A percentile compares a stretch with the other conserved stretches of the same genome.
Conservation (phyloP, 1,284 basidiomycete genomes). For the Sanghuangporus weigelae region DNA sequence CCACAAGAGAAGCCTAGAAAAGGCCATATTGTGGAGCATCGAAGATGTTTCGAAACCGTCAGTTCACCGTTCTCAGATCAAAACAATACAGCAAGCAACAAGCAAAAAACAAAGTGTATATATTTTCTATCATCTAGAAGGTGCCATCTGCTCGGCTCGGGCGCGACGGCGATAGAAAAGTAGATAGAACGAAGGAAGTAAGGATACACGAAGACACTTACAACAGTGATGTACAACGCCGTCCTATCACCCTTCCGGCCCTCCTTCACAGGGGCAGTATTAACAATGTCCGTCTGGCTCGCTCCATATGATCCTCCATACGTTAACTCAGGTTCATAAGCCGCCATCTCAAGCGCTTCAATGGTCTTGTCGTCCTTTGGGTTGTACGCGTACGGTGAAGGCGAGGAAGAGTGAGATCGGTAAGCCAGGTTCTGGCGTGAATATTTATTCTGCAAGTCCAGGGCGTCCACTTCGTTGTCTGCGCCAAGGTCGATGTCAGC, state of each 20-base stretch:
- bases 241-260: constrained; percentile 12
- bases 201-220: constrained; percentile 5
- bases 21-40: not conserved
- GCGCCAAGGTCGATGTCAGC: not conserved
- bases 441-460: constrained; percentile 4
- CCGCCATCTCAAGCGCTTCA: constrained; percentile 4
- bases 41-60: not conserved
- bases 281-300: constrained; percentile 1
- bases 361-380: not conserved
- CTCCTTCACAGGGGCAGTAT: constrained; percentile 9
- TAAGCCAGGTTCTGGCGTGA: constrained; percentile 2
- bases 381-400: not conserved
- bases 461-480: not conserved
- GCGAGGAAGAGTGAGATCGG: not conserved
- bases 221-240: constrained; percentile 5
- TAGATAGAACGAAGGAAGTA: not conserved
- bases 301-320: not conserved
- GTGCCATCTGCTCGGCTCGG: not conserved
- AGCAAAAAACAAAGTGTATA: not conserved
- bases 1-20: constrained; percentile 9
- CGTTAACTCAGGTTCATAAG: not conserved
- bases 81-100: not conserved
- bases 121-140: not conserved
- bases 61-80: not conserved
- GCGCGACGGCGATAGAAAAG: not conserved